Percentiles rank a stretch among this genome's conserved stretches.
Conservation (phyloP, 2,329 filamentous ascomycete genomes). For the Colletotrichum orchidophilum region DNA sequence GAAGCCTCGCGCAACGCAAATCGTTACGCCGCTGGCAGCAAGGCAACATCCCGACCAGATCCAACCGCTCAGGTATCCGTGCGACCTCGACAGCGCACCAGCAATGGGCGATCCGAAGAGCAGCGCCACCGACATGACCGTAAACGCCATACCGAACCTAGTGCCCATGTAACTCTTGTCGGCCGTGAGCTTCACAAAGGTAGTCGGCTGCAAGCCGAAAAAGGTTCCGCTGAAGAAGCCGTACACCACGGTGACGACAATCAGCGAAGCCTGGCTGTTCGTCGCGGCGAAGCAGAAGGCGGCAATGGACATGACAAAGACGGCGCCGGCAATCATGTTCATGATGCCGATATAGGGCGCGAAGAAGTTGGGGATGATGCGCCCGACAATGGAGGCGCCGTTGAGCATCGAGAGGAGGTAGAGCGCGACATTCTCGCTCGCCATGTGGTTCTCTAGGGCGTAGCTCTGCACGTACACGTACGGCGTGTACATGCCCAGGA, state of each 20-base stretch:
- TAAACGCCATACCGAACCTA: conserved; percentile 49
- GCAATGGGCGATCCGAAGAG: conserved; percentile 44
- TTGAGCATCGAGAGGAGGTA: conserved; percentile 57
- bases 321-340: conserved; percentile 38
- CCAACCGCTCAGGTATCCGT: conserved; percentile 30
- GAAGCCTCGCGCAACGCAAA: conserved; percentile 13
- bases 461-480: conserved; percentile 58
- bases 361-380: conserved; percentile 51
- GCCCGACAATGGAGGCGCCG: conserved; percentile 54
- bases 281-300: conserved; percentile 21
- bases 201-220: conserved; percentile 48
- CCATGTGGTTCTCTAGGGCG: conserved; percentile 48
- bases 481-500: conserved; percentile 56
- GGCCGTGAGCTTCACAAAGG: conserved; percentile 44
- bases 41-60: conserved; percentile 30
- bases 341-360: conserved; percentile 46
- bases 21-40: conserved; percentile 7
- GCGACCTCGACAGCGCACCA: conserved; percentile 39
- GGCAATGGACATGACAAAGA: conserved; percentile 35
- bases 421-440: conserved; percentile 41
- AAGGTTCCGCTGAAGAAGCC: conserved; percentile 43
- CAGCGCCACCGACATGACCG: conserved; percentile 41
- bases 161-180: conserved; percentile 47
- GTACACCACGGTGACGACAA: conserved; percentile 32
- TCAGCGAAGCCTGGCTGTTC: conserved; percentile 22